A percentile compares a stretch with the other conserved stretches of the same genome.
These are phyloP conservation scores for Pythium utonaiense DNA, from an alignment of 352 stramenopile species.

Conservation along the genomic window DNA sequence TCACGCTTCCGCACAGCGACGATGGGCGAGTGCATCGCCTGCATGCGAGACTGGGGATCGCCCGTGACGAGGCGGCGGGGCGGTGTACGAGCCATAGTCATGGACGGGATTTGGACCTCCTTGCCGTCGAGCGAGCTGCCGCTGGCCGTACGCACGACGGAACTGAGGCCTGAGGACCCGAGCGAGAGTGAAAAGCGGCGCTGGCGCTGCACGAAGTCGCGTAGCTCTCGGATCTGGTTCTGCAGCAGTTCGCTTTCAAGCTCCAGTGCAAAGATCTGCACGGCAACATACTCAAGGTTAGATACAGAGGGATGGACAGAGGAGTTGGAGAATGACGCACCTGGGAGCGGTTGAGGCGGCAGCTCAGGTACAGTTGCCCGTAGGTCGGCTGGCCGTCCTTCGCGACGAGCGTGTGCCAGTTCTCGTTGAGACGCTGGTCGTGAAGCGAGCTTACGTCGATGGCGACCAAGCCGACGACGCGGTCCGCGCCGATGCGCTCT, in stretches of 20 bases:
- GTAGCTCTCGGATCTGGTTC: slow-evolving; percentile 58
- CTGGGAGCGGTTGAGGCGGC: slow-evolving; percentile 45
- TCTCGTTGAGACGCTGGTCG: slow-evolving; percentile 41
- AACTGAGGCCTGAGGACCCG: slow-evolving; percentile 22
- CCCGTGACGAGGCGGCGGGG: background rate
- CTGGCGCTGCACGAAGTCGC: slow-evolving; percentile 50
- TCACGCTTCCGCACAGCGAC: slow-evolving; percentile 20
- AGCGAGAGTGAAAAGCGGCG: slow-evolving; percentile 7
- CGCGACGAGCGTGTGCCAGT: slow-evolving; percentile 45
- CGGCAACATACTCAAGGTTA: background rate
- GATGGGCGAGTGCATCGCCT: slow-evolving; percentile 19
- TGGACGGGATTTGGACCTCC: slow-evolving; percentile 1
- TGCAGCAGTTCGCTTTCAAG: slow-evolving; percentile 52
- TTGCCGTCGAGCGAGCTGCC: slow-evolving; percentile 13
- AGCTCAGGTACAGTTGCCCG: slow-evolving; percentile 39
- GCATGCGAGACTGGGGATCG: background rate
- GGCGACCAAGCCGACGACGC: slow-evolving; percentile 32
- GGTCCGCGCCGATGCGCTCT: slow-evolving; percentile 43
- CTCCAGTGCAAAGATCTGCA: slow-evolving; percentile 50
- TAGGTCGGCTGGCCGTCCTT: slow-evolving; percentile 25
- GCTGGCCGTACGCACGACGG: slow-evolving; percentile 4
- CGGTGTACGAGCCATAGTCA: background rate
- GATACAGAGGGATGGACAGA: too few species aligned
- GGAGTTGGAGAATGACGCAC: slow-evolving; percentile 30
- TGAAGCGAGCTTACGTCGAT: slow-evolving; percentile 45